phyloP scores from a whole-genome alignment of 345 rosid genomes.

The Murraya paniculata region DNA sequence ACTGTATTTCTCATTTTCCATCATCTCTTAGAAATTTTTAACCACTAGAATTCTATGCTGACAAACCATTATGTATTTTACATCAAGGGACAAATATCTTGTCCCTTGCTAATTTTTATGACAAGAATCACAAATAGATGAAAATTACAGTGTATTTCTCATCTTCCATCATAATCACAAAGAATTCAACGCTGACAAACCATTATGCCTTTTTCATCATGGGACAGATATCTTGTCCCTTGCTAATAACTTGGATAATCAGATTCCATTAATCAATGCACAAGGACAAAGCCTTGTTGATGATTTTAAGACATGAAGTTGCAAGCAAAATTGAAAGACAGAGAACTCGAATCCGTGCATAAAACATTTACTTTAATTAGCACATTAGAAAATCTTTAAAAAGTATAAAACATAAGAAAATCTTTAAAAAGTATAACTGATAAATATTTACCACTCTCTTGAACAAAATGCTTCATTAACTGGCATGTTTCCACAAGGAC shows the following conservation, averaged over 20 bases:
- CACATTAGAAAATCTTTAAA: neutral
- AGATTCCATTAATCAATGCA: neutral
- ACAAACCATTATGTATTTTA: neutral
- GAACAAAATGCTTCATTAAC: conserved; percentile 47
- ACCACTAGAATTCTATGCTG: neutral
- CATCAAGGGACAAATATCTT: neutral
- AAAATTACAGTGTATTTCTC: neutral
- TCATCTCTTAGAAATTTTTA: neutral
- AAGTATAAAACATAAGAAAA: neutral
- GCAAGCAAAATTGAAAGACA: neutral
- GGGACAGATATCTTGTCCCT: neutral
- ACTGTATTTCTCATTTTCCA: neutral
- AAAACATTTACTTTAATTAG: neutral
- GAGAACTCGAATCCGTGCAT: neutral
- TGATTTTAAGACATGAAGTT: neutral
- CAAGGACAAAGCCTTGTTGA: neutral
- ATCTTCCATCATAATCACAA: neutral
- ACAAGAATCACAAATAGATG: neutral
- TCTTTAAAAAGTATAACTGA: neutral
- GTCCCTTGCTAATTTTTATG: neutral
- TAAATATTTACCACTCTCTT: conserved; percentile 46
- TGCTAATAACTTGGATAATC: neutral
- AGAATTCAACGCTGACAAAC: neutral
- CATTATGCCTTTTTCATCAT: neutral
- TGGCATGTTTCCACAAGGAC: conserved; percentile 70